Conservation (phyloP, 2,329 filamentous ascomycete species). For the Nannizziopsis barbatae region DNA sequence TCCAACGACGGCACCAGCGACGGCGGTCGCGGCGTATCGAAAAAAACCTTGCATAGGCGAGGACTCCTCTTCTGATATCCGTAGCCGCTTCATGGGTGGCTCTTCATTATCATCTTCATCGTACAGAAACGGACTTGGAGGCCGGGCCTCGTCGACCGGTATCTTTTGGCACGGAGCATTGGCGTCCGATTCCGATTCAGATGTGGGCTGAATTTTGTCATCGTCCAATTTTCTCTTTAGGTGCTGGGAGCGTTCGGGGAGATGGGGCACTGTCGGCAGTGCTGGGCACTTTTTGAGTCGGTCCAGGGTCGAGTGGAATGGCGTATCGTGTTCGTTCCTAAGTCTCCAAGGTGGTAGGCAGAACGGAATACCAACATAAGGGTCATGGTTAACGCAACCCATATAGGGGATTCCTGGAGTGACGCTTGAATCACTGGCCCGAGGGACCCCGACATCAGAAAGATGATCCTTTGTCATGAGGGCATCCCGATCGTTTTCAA, state of each 20-base stretch:
- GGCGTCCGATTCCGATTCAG: not conserved
- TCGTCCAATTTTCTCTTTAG: slow-evolving; percentile 10
- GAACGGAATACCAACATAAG: too few relatives aligned
- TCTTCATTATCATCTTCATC: slow-evolving; percentile 11
- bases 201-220: not conserved
- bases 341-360: too few relatives aligned
- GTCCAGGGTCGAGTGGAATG: too few relatives aligned
- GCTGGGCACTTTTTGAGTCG: not conserved
- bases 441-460: too few relatives aligned
- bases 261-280: not conserved
- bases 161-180: not conserved
- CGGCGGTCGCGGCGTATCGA: slow-evolving; percentile 31
- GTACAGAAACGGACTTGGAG: not conserved
- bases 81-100: slow-evolving; percentile 23
- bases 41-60: slow-evolving; percentile 16
- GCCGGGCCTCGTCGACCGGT: slow-evolving; percentile 6
- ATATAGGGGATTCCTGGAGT: too few relatives aligned
- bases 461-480: too few relatives aligned
- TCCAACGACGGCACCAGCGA: slow-evolving; percentile 33
- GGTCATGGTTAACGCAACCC: too few relatives aligned
- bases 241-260: not conserved
- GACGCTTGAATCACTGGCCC: too few relatives aligned
- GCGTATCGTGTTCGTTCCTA: too few relatives aligned
- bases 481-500: too few relatives aligned
- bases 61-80: slow-evolving; percentile 16